phyloP scores from a whole-genome alignment of 352 stramenopile genomes.

The Globisporangium polare region DNA sequence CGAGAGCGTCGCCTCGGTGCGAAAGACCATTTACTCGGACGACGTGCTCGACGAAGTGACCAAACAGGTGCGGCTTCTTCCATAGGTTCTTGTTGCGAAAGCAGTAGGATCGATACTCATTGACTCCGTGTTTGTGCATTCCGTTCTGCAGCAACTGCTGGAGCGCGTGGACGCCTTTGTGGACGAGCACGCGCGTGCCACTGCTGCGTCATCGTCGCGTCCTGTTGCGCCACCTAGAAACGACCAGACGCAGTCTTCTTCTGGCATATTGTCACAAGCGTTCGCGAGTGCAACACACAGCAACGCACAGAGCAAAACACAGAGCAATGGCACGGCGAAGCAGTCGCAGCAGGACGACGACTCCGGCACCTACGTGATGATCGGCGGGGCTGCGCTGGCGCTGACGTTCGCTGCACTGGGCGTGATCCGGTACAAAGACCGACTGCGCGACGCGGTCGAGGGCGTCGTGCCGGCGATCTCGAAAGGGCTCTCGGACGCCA shows the following conservation, averaged over 20 bases:
- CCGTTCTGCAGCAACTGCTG: constrained; percentile 23
- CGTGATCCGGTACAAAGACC: constrained; percentile 43
- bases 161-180: constrained; percentile 25
- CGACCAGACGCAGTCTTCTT: constrained; percentile 7
- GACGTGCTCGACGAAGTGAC: constrained; percentile 33
- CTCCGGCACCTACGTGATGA: constrained; percentile 29
- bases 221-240: constrained; percentile 3
- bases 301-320: background rate
- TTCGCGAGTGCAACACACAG: background rate
- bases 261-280: background rate
- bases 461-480: constrained; percentile 44
- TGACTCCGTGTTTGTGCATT: background rate
- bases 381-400: constrained; percentile 47
- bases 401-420: constrained; percentile 42
- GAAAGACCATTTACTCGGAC: constrained; percentile 31
- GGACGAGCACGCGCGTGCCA: constrained; percentile 8
- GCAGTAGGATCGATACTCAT: background rate
- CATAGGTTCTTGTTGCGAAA: no score
- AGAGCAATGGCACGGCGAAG: background rate
- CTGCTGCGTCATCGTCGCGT: background rate
- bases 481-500: constrained; percentile 56
- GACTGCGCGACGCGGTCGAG: constrained; percentile 39
- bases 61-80: constrained; percentile 31
- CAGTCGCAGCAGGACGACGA: constrained; percentile 23
- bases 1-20: constrained; percentile 32